Conservation (phyloP, 2,329 filamentous ascomycete genomes). For the Trichoderma sp. region DNA sequence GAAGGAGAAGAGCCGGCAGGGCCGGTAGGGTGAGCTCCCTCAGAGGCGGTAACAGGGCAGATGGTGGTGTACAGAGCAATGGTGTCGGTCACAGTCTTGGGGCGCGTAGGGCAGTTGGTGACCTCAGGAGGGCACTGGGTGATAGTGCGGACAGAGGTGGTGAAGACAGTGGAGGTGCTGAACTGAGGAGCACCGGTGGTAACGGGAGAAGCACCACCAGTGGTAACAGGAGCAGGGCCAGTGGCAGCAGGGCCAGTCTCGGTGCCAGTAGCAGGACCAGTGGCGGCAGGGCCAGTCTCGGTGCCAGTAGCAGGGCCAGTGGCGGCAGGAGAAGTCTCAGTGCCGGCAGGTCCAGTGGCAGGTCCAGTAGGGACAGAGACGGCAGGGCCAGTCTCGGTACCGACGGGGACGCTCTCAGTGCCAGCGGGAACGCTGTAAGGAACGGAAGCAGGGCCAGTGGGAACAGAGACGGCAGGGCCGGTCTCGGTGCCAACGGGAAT, state of each 20-base stretch:
- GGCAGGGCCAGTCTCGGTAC: constrained; percentile 40
- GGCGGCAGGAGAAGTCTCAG: constrained; percentile 3
- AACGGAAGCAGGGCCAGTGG: neutral
- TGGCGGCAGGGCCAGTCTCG: neutral
- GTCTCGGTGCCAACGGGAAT: neutral
- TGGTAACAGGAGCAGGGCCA: constrained; percentile 23
- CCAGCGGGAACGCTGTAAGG: neutral
- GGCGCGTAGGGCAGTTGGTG: constrained; percentile 59
- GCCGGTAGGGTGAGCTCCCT: constrained; percentile 4
- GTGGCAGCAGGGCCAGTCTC: neutral
- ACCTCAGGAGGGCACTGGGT: constrained; percentile 62
- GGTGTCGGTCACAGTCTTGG: constrained; percentile 42
- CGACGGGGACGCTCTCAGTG: neutral
- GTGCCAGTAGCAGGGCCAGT: constrained; percentile 27
- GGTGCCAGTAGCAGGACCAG: constrained; percentile 26
- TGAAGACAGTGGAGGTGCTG: constrained; percentile 58
- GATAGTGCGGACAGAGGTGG: constrained; percentile 61
- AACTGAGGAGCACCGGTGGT: constrained; percentile 32
- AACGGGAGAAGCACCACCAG: constrained; percentile 15
- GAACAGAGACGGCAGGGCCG: neutral
- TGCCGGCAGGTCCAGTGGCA: neutral
- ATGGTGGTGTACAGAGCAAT: constrained; percentile 44
- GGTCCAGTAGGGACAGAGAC: constrained; percentile 17
- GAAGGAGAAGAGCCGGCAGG: constrained; percentile 5
- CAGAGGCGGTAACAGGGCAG: constrained; percentile 41